Base-by-base conservation (phyloP, 805 yeast species). In the Suhomyces sp. region DNA sequence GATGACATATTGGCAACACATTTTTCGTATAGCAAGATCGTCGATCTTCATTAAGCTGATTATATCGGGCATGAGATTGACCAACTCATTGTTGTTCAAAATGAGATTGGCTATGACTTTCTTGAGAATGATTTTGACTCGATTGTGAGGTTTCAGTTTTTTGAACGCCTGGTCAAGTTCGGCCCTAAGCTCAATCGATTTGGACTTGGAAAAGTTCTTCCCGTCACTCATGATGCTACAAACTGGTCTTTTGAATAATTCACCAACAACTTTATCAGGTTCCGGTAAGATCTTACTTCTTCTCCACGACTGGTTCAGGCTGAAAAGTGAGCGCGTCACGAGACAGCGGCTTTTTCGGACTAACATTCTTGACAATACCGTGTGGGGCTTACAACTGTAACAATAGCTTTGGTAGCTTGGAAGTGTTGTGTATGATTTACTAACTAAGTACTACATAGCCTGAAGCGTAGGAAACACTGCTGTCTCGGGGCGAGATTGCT, bases 401-500 rank as follows among this genome's bases (percentile, higher is more conserved):
- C 4, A 22, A 7, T 6, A 22, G 24, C 29, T 27, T 2, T 27
- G 7, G 29, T 7, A 27, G 29, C 10, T 27, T 27, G 13, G 29
- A 7, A 8, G 29, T 13, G 15, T 13, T 4, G 9, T 13, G 9
- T 31, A 31, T 31, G 12, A 17, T 31, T 12, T 31, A 27, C 5
- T 22, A 27, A 4, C 31, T 12, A 19, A 37, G 41, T 19, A 37
- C 41, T 7, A 62, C 86, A 61, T 81, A 86, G 0, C 93, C 97
- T 44, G 93, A 81, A 1, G 93, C 96, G 67, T 93, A 93, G 53
- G 96, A 87, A n/a, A 93, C 98, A 66, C 96, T 87, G 56, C 87
- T 84, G 43, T 91, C 97, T 25, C 60, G 51, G 1, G 71, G 57
- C 15, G 64, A 61, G 0, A 58, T 57, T 1, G 78, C 93, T 9